phyloP scores from a whole-genome alignment of 768 basidiomycete genomes.

The Sporobolomyces roseus region DNA sequence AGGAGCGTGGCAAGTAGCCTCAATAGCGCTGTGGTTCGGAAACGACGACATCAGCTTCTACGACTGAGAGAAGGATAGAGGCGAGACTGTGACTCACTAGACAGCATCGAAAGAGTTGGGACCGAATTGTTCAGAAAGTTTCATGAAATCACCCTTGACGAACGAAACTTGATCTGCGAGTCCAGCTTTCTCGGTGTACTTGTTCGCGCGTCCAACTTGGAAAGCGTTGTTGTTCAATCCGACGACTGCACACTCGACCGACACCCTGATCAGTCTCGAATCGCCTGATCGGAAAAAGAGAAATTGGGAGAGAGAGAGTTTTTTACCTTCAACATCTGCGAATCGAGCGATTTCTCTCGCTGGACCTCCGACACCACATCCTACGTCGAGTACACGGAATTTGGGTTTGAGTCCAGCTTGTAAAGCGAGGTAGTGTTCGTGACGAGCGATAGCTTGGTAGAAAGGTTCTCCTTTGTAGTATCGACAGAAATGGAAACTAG shows the following conservation, averaged over 20 bases:
- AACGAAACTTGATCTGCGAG: conserved; percentile 73
- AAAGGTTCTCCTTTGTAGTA: conserved; percentile 77
- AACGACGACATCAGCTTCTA: no score
- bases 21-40: no score
- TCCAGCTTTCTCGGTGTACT: conserved; percentile 72
- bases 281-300: no score
- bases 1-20: conserved; percentile 95
- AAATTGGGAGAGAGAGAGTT: no score
- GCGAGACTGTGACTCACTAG: conserved; percentile 49
- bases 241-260: conserved; percentile 15
- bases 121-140: conserved; percentile 82
- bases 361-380: conserved; percentile 93
- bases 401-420: conserved; percentile 79
- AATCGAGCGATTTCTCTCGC: conserved; percentile 92
- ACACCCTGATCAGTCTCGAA: not conserved
- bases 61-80: no score
- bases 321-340: conserved; percentile 61
- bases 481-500: conserved; percentile 90
- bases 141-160: conserved; percentile 95
- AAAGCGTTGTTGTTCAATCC: conserved; percentile 88
- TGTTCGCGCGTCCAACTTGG: conserved; percentile 79
- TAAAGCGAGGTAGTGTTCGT: conserved; percentile 93
- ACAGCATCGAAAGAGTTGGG: conserved; percentile 91
- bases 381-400: conserved; percentile 96
- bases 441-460: conserved; percentile 62